Evolutionary conservation across 2,329 filamentous ascomycete species (phyloP), one percentile per base, ranked within the genome.

Genomic region (Sporothrix mexicana): DNA sequence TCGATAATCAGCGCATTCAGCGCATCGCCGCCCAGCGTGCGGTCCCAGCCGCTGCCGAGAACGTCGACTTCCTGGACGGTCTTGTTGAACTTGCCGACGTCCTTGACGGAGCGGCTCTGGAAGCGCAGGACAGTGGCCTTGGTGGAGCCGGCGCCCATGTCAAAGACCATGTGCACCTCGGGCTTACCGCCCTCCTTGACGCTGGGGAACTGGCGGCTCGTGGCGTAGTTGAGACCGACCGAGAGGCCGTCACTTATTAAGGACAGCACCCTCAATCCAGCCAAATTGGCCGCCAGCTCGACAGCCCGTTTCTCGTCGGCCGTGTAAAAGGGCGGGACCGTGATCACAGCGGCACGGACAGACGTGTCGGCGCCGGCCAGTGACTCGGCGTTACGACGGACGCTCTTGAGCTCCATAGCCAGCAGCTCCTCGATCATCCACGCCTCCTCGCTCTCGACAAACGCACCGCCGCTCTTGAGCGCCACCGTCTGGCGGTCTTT

Each of bases 141-240:
- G 45, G 95, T 93, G 62, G 94, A 98, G 4, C 96, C 96, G 77
- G 96, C 95, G 77, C 96, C 96, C 95, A 99, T 98, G 80, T 99
- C 96, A 79, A 96, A 99, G 43, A 99, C 90, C 80, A 99, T 84
- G 83, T 99, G 94, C 78, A 95, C 89, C 82, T 99, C 96, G 0
- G 96, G 92, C 84, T 94, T 94, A 76, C 88, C 92, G 71, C 93
- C 94, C 71, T 96, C 91, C 72, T 89, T 92, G 74, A 96, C 86
- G 77, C 89, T 94, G 51, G 95, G 94, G 82, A 98, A 99, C 17
- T 92, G 94, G 78, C 96, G 90, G 78, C 89, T 92, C 41, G 94
- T 98, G 59, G 96, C 96, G 81, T 98, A 99, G 83, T 99, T 97
- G 77, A 99, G 84, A 36, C 94, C 96, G 73, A 99, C 95, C 45